Evolutionary conservation across 768 basidiomycete species (phyloP).

Genomic region (Chalciporus pseudorubinellus): DNA sequence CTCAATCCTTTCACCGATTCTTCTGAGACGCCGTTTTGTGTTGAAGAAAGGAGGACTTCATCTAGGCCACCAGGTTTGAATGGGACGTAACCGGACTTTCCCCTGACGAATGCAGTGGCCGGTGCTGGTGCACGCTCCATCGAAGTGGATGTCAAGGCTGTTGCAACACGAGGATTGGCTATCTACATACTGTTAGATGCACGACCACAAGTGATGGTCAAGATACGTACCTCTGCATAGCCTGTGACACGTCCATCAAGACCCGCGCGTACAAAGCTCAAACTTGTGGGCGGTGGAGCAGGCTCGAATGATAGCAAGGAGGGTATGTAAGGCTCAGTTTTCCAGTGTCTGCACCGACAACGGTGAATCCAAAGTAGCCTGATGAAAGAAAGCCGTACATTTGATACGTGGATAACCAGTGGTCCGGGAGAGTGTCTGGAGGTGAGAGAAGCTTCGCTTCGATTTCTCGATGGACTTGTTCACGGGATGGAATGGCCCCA

Average conservation of each 20-base stretch:
- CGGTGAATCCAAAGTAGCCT: conserved; percentile 11
- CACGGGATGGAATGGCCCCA: conserved; percentile 51
- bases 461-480: conserved; percentile 63
- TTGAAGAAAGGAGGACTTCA: conserved; percentile 42
- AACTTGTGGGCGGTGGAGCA: conserved; percentile 69
- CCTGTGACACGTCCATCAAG: conserved; percentile 79
- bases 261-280: conserved; percentile 74
- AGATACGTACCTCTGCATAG: conserved; percentile 67
- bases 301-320: conserved; percentile 64
- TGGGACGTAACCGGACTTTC: conserved; percentile 90
- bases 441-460: conserved; percentile 76
- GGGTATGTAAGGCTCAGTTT: conserved; percentile 56
- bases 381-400: conserved; percentile 50
- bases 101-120: conserved; percentile 80
- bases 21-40: conserved; percentile 34
- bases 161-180: conserved; percentile 51
- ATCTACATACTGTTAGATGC: conserved; percentile 40
- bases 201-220: not conserved
- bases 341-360: conserved; percentile 61
- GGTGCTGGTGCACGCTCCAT: conserved; percentile 82
- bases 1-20: conserved; percentile 46
- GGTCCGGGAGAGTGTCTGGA: conserved; percentile 57
- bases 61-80: conserved; percentile 95
- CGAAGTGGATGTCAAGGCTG: conserved; percentile 82
- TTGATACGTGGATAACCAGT: conserved; percentile 82